These are phyloP conservation scores for Daldinia bambusicola DNA, from an alignment of 495 filamentous ascomycete species.

Conservation along the genomic window DNA sequence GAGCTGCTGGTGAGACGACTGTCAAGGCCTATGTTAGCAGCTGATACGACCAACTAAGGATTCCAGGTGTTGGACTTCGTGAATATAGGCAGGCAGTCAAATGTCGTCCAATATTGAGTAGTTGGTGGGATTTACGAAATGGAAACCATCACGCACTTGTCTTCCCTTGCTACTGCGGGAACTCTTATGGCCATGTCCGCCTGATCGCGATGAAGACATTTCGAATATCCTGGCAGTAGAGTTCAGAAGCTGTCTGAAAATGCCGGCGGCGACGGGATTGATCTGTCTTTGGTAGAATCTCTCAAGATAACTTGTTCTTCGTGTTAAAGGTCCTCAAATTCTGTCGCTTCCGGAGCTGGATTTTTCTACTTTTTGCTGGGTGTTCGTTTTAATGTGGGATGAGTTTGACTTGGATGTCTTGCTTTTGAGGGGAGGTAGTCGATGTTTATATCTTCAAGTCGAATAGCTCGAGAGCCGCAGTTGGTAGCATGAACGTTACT, in stretches of 20 bases:
- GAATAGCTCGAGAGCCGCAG: not conserved
- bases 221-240: conserved; percentile 4
- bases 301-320: not conserved
- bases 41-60: not conserved
- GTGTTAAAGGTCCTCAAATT: not conserved
- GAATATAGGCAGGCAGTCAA: conserved; percentile 9
- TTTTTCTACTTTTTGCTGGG: not conserved
- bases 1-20: conserved; percentile 53
- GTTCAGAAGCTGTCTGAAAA: not conserved
- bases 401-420: conserved; percentile 8
- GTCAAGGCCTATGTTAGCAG: conserved; percentile 17
- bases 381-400: not conserved
- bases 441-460: conserved; percentile 35
- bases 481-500: not conserved
- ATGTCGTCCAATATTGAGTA: not conserved
- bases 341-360: not conserved
- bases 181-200: conserved; percentile 24
- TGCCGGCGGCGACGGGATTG: not conserved
- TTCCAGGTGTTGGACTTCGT: not conserved
- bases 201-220: conserved; percentile 42
- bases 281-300: not conserved
- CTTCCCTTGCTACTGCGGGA: conserved; percentile 35
- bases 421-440: not conserved
- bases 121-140: conserved; percentile 41
- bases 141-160: conserved; percentile 46